Conservation (phyloP, 768 basidiomycete genomes). For the Lactifluus hygrophoroides region DNA sequence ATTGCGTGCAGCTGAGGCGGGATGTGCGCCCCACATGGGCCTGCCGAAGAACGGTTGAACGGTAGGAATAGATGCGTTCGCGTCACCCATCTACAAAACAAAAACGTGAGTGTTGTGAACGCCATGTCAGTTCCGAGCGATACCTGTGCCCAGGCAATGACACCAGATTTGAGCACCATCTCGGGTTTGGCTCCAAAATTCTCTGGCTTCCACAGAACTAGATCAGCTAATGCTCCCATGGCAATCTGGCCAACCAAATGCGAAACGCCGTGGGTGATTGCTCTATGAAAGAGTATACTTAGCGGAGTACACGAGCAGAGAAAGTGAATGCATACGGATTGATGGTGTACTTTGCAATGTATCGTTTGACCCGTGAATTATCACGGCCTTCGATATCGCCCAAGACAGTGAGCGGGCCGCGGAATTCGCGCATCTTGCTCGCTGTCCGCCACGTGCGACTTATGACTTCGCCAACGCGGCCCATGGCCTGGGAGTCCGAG, state of each 20-base stretch:
- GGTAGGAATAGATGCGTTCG: conserved; percentile 92
- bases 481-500: conserved; percentile 98
- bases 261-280: conserved; percentile 89
- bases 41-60: conserved; percentile 82
- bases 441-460: conserved; percentile 95
- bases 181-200: conserved; percentile 90
- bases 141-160: conserved; percentile 87
- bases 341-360: conserved; percentile 93
- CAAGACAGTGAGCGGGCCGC: conserved; percentile 61
- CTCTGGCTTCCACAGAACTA: conserved; percentile 93
- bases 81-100: conserved; percentile 77
- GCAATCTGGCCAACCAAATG: conserved; percentile 80
- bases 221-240: conserved; percentile 78
- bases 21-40: conserved; percentile 89
- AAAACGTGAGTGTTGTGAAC: background rate
- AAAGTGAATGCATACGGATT: conserved; percentile 65
- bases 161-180: conserved; percentile 91
- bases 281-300: conserved; percentile 37
- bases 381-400: conserved; percentile 67
- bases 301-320: background rate
- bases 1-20: conserved; percentile 71
- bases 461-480: conserved; percentile 90
- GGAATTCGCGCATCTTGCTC: conserved; percentile 79
- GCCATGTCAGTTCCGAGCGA: background rate
- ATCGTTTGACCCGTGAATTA: conserved; percentile 89